Base-by-base conservation (phyloP, 805 yeast species). In the Metschnikowia dekortorum region DNA sequence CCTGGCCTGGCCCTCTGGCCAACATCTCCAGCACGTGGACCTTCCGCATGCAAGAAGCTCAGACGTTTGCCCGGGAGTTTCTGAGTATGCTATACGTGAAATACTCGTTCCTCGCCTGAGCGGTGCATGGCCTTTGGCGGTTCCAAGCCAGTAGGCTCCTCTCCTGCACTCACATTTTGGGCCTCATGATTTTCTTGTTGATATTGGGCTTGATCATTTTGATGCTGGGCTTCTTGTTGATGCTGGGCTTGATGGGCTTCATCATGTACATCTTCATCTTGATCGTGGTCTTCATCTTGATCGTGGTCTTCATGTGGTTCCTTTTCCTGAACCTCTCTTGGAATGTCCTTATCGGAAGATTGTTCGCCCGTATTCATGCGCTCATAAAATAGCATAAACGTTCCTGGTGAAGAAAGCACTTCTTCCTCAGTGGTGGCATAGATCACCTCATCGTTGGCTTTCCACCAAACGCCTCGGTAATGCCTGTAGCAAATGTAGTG, bases 351-450 rank as follows among this genome's bases (percentile, higher is more conserved):
- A 7, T 4, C 32, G 1, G 32, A 10, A 11, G 37, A 14, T 10
- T n/a, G 22, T 11, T n/a, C 37, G 11, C 18, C 10, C 53, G 67
- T 68, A 16, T 16, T 16, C 37, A 66, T 61, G 39, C 54, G 61
- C 63, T 91, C 97, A 64, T 92, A 92, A 62, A 92, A 92, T 58
- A 92, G 67, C 96, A 92, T 89, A 58, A 90, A 92, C 0, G 92
- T 90, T 29, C 97, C 97, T 49, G 88, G 94, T 3, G 90, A 82
- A 11, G 75, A 74, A 50, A 89, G 69, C 1, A 90, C 97, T 62
- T 91, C 96, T 2, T 79, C 78, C 63, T 89, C 96, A 10, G 83
- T 79, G 3, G 89, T 89, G 32, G 87, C 77, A 52, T 89, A 82
- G 2, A 91, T 96, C 2, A 84, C 82, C 62, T 90, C 96, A 67